Evolutionary conservation across 2,329 filamentous ascomycete species (phyloP), one percentile per base, ranked within the genome.

Genomic region (Westerdykella ornata): DNA sequence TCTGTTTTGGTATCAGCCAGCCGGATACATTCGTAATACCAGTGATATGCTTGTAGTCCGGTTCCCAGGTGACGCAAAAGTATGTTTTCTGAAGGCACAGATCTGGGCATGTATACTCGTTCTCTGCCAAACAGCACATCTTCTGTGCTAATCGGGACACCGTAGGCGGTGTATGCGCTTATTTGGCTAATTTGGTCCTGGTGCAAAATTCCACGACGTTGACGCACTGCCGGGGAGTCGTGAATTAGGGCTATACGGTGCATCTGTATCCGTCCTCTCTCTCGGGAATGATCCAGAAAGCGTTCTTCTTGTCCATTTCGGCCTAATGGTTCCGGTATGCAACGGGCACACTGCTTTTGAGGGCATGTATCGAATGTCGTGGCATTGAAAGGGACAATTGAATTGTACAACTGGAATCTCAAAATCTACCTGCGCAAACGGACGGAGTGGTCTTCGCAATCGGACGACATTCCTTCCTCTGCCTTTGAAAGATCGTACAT

Each of bases 151-250:
- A n/a, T 14, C 30, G 9, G 14, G 30, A 33, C n/a, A 38, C 18
- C n/a, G 35, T 19, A 3, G 17, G 22, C 11, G 28, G 19, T 6
- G 35, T 29, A 13, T 38, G 18, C 18, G 19, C 22, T 4, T 29
- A 9, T 17, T 29, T 22, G 18, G 35, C 28, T 5, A 38, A 20
- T 3, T 14, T 38, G 12, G 18, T 8, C 8, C 22, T 18, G 17
- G 35, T 22, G 22, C 28, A 38, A n/a, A 28, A 18, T 20, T 38
- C 18, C 17, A 38, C 22, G 4, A 38, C 22, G 22, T 38, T 38
- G 22, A 26, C 35, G 18, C 35, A 38, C 22, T 28, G 35, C 35
- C 35, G 28, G 3, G 17, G 3, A 13, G 28, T 9, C 22, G 14
- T n/a, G n/a, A n/a, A n/a, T n/a, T n/a, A n/a, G n/a, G 14, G 35